Base-by-base conservation (phyloP, 352 stramenopile species). In the Pythium rhizo-oryzae region DNA sequence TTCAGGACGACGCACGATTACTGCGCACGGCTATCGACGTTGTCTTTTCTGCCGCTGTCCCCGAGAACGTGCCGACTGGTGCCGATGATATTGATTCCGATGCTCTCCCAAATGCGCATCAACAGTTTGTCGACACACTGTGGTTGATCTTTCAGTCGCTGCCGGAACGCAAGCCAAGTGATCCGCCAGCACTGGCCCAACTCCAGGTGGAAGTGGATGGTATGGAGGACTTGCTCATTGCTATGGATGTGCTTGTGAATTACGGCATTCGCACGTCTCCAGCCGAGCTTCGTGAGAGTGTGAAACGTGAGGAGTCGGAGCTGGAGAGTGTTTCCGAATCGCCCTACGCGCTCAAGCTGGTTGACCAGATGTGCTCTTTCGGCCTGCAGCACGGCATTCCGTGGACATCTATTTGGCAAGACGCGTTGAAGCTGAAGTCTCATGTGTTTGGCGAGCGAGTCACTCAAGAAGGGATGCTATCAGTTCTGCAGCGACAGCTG, bases 61-160 rank as follows among this genome's bases (percentile, higher is more conserved):
- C 51, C 19, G 43, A 69, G 37, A 57, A 44, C 30, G 7, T 1
- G 7, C 21, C 11, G 24, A 8, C 4, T 3, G 12, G 25, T n/a
- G 58, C 23, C 5, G 43, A 59, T 15, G 37, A 69, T 33, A 2
- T 33, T 33, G 6, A 33, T 33, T 33, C 28, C 28, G 7, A 4
- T 19, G 6, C 51, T 49, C 21, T 9, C 4, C 18, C 24, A 37
- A 8, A 28, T 23, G 21, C 43, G 19, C 74, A 84, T 37, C 52
- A 62, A 5, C 41, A 24, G 1, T 72, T 91, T n/a, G 73, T 86
- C 0, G 83, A 93, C 52, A 75, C 87, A 18, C 55, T 91, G 1
- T 93, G 85, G 85, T 58, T 65, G 5, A 87, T 93, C 47, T 91
- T 93, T 41, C 83, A 93, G 73, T 90, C 85, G 1, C 55, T 93